phyloP scores from a whole-genome alignment of 306 rosid genomes.

The Vigna reflexopilosa region DNA sequence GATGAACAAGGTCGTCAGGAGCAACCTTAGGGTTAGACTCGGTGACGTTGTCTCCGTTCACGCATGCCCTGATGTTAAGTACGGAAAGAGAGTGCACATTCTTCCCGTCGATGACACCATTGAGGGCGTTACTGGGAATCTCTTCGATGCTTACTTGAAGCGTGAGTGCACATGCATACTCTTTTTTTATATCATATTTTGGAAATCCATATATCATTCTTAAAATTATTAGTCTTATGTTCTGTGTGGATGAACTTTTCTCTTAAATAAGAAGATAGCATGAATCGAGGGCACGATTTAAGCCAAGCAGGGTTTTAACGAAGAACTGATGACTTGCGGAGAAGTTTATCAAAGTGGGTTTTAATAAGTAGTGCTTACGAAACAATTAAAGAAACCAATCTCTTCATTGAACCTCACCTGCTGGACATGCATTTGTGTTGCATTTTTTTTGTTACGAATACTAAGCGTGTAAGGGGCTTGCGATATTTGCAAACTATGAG shows the following conservation, averaged over 20 bases:
- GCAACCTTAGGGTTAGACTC: conserved; percentile 93
- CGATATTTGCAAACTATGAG: neutral
- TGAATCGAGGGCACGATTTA: neutral
- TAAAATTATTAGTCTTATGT: neutral
- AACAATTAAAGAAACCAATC: neutral
- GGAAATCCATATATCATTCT: neutral
- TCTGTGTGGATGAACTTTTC: neutral
- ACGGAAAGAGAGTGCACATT: conserved; percentile 91
- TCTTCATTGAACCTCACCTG: neutral
- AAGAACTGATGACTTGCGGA: neutral
- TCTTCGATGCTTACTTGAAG: conserved; percentile 88
- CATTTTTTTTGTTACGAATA: neutral
- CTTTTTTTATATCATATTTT: neutral
- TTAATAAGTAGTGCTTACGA: neutral
- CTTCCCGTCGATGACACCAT: conserved; percentile 95
- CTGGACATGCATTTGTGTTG: neutral
- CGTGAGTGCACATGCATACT: conserved; percentile 58
- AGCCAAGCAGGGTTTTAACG: neutral
- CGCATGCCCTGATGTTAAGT: conserved; percentile 91
- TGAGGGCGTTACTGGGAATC: conserved; percentile 88
- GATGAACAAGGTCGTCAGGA: conserved; percentile 95
- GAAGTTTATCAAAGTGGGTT: no score
- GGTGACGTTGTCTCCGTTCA: conserved; percentile 97
- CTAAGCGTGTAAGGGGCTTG: neutral
- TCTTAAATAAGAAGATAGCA: neutral